Evolutionary conservation across 1,284 basidiomycete species (phyloP).

Genomic region (Leccinum huronense): DNA sequence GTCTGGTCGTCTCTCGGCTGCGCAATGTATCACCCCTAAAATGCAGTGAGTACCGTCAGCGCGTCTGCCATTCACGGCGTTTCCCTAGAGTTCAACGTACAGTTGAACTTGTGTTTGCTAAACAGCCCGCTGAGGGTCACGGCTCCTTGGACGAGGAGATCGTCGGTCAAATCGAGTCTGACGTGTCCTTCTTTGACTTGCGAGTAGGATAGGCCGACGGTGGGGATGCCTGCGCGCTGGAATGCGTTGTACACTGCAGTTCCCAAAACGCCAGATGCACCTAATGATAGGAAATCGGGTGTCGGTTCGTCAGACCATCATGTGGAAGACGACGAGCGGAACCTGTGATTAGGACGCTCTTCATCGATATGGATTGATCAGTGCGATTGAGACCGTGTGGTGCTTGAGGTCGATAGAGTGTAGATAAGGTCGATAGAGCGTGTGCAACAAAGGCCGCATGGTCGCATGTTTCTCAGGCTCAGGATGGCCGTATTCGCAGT

Average conservation of each 20-base stretch:
- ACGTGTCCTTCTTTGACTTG: constrained; percentile 52
- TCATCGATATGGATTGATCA: constrained; percentile 23
- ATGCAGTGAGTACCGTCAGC: constrained; percentile 4
- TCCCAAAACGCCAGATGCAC: constrained; percentile 77
- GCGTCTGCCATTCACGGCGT: not conserved
- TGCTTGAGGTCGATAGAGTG: not conserved
- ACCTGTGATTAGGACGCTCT: constrained; percentile 55
- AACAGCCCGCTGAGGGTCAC: constrained; percentile 43
- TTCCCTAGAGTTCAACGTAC: constrained; percentile 40
- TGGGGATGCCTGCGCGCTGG: constrained; percentile 40
- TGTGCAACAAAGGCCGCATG: not conserved
- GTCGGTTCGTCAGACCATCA: constrained; percentile 13
- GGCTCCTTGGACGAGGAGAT: constrained; percentile 43
- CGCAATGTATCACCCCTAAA: constrained; percentile 80
- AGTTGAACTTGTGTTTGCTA: constrained; percentile 54
- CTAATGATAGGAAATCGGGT: constrained; percentile 35
- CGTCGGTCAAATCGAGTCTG: constrained; percentile 61
- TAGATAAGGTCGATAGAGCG: not conserved
- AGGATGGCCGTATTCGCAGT: not conserved
- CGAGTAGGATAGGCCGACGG: constrained; percentile 65
- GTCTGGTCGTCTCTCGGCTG: constrained; percentile 81
- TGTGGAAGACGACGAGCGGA: constrained; percentile 7
- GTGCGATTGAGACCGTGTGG: not conserved
- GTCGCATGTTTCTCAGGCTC: not conserved
- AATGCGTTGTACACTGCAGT: constrained; percentile 65